phyloP scores from a whole-genome alignment of 2,329 filamentous ascomycete genomes.

The Ophiognomonia clavigignenti-juglandacearum region DNA sequence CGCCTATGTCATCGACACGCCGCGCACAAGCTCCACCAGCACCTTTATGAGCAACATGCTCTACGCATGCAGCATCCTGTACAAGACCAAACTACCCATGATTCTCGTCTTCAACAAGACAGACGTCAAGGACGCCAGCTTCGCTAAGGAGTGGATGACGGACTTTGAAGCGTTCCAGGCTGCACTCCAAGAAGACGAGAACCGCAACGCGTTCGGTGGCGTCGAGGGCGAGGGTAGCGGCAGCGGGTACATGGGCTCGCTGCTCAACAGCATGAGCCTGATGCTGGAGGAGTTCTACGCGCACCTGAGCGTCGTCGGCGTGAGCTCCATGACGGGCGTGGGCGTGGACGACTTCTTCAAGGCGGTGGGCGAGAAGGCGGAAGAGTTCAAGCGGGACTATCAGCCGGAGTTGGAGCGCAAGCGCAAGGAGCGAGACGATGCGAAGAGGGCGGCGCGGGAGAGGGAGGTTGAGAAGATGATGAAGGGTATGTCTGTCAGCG shows the following conservation, averaged over 20 bases:
- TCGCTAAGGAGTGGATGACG: slow-evolving; percentile 99
- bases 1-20: slow-evolving; percentile 96
- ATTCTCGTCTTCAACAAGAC: slow-evolving; percentile 99
- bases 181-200: slow-evolving; percentile 76
- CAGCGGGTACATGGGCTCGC: slow-evolving; percentile 91
- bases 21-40: slow-evolving; percentile 83
- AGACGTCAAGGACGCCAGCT: slow-evolving; percentile 84
- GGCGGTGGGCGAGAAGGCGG: slow-evolving; percentile 78
- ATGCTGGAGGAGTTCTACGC: slow-evolving; percentile 98
- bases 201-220: slow-evolving; percentile 69
- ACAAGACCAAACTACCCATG: slow-evolving; percentile 98
- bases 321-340: slow-evolving; percentile 87
- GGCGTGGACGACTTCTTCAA: slow-evolving; percentile 92
- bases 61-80: slow-evolving; percentile 96
- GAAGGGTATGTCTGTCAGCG: slow-evolving; percentile 71
- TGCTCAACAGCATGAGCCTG: slow-evolving; percentile 96
- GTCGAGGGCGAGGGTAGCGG: slow-evolving; percentile 65
- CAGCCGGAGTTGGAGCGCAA: slow-evolving; percentile 83
- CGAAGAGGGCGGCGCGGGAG: slow-evolving; percentile 67
- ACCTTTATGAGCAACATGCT: slow-evolving; percentile 99
- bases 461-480: slow-evolving; percentile 89
- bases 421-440: slow-evolving; percentile 67
- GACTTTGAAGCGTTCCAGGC: slow-evolving; percentile 95
- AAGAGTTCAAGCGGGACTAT: slow-evolving; percentile 88
- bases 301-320: slow-evolving; percentile 86